phyloP scores from a whole-genome alignment of 164 flowering plant species.

The Piper longum region DNA sequence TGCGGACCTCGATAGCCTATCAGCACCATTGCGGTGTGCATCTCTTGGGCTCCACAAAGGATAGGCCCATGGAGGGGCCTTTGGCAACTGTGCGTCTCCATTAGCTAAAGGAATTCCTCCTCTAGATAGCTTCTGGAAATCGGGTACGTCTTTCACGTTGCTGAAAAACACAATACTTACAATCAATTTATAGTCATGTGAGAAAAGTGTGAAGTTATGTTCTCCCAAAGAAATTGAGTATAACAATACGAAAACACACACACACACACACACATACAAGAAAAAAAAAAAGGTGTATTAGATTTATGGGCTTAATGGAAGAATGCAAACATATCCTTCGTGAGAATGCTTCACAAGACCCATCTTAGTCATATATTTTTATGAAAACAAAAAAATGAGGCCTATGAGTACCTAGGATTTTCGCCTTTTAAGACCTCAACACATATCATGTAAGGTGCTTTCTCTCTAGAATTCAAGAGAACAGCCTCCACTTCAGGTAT shows the following conservation, averaged over 20 bases:
- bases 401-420: slow-evolving; percentile 40
- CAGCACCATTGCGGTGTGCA: slow-evolving; percentile 48
- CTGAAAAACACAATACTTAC: slow-evolving; percentile 14
- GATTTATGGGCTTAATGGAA: neutral
- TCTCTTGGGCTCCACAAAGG: slow-evolving; percentile 75
- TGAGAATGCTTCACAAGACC: neutral
- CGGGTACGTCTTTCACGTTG: slow-evolving; percentile 43
- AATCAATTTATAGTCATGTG: neutral
- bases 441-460: slow-evolving; percentile 92
- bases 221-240: neutral
- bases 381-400: neutral
- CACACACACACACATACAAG: neutral
- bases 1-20: slow-evolving; percentile 74
- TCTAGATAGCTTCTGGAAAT: slow-evolving; percentile 59
- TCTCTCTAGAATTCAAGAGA: slow-evolving; percentile 95
- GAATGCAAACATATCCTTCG: no score
- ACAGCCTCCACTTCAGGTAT: slow-evolving; percentile 97
- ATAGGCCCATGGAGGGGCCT: slow-evolving; percentile 99
- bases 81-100: slow-evolving; percentile 84
- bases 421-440: slow-evolving; percentile 92
- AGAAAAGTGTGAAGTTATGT: neutral
- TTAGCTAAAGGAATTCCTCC: slow-evolving; percentile 97
- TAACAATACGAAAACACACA: neutral
- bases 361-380: neutral
- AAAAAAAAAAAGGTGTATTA: neutral